Conservation (phyloP, 441 rosid species). For the Croton laevigatus region DNA sequence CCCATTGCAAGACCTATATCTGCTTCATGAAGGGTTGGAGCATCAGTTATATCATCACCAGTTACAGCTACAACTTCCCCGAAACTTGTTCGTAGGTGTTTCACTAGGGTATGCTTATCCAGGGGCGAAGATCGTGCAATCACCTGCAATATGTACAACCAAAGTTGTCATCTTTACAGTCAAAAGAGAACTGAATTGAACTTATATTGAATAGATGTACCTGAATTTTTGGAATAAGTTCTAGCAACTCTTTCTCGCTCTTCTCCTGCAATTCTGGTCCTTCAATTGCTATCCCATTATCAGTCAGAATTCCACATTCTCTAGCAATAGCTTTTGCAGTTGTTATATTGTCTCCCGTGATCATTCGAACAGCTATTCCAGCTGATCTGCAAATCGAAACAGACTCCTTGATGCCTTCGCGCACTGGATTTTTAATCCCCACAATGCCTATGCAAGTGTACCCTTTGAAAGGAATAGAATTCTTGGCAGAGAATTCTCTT, state of each 20-base stretch:
- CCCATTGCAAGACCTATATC: constrained; percentile 65
- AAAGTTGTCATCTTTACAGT: not conserved
- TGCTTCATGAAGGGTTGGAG: constrained; percentile 56
- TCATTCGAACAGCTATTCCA: constrained; percentile 48
- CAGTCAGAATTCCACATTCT: constrained; percentile 49
- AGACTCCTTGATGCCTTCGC: constrained; percentile 42
- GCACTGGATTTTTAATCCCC: constrained; percentile 54
- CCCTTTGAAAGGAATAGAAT: constrained; percentile 37
- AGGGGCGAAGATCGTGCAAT: constrained; percentile 56
- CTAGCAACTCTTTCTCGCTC: constrained; percentile 36
- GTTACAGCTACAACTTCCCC: constrained; percentile 60
- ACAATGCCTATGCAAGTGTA: constrained; percentile 44
- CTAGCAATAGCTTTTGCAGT: constrained; percentile 54
- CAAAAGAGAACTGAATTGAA: not conserved
- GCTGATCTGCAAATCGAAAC: constrained; percentile 45
- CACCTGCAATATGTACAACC: constrained; percentile 31
- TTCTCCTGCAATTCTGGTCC: constrained; percentile 39
- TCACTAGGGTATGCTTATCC: constrained; percentile 55
- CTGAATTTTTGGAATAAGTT: constrained; percentile 57
- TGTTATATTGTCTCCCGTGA: constrained; percentile 49
- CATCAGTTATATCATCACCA: constrained; percentile 59
- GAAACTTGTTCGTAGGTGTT: constrained; percentile 39
- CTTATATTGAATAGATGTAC: constrained; percentile 26
- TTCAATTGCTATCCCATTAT: constrained; percentile 26
- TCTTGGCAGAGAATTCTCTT: constrained; percentile 30